Base-by-base conservation (phyloP, 2,329 filamentous ascomycete species). In the Hymenoscyphus linearis region DNA sequence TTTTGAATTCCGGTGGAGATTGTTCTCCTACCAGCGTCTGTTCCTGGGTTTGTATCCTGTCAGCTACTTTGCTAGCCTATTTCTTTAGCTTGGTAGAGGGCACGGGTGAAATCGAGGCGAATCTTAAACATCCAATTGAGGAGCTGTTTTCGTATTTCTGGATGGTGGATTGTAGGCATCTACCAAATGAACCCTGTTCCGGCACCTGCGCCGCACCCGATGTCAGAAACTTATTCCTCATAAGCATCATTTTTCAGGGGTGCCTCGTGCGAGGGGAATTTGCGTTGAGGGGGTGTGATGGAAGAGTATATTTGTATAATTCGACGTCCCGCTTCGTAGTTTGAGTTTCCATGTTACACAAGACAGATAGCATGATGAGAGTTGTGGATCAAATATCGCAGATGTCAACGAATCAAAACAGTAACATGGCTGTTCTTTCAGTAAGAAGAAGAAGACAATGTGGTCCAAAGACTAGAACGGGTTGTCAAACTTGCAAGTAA, bases 401-500 rank as follows among this genome's bases (percentile, higher is more conserved):
- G 22, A n/a, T 10, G 22, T n/a, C 18, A 9, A 3, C n/a, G 18
- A 22, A 22, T 12, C 40, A 22, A 10, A 16, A 22, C 40, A 47
- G 7, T 18, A 47, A 22, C 40, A 25, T 47, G 40, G 22, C 40
- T 13, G n/a, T n/a, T 12, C 27, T 35, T 25, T 22, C 4, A 47
- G 14, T 25, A n/a, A 47, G 55, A 31, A 40, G 56, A 26, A 34
- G 56, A 13, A 62, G 67, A 55, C 57, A 62, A 36, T 66, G 65
- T 50, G 64, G 63, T 16, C 64, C 67, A 2, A 66, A 69, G 34
- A 65, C 65, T 0, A 64, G 63, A 37, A 67, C 62, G 4, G 67
- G 67, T 13, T 70, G 68, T 58, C 57, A 61, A 14, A 70, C 68
- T 6, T 70, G 68, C 67, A 70, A 70, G 68, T 69, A 55, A 57